Evolutionary conservation across 2,329 filamentous ascomycete species (phyloP).

Genomic region (Sarocladiaceae sp.): DNA sequence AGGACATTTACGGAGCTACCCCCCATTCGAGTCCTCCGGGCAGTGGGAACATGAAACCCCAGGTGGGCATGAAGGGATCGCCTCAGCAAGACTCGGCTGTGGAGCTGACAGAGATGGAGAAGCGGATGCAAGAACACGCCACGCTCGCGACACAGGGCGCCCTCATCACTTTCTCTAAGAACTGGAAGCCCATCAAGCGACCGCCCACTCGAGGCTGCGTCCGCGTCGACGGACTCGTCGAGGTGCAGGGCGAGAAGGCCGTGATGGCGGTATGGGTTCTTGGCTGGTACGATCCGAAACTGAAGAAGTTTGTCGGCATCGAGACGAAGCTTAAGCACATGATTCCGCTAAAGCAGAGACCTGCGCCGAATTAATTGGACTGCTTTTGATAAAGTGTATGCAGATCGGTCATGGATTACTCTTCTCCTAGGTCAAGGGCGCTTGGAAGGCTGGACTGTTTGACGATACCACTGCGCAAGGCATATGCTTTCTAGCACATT

Average conservation of each 20-base stretch:
- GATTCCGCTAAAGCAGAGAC: slow-evolving; percentile 32
- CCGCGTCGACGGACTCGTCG: slow-evolving; percentile 47
- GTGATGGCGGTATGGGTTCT: slow-evolving; percentile 44
- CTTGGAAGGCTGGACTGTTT: background rate
- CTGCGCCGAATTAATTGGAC: slow-evolving; percentile 14
- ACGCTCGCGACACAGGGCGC: slow-evolving; percentile 21
- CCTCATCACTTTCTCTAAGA: slow-evolving; percentile 31
- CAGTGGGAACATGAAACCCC: background rate
- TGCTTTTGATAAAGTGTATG: background rate
- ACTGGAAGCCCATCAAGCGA: slow-evolving; percentile 38
- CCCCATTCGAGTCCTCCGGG: background rate
- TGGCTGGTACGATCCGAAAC: slow-evolving; percentile 50
- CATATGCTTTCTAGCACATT: background rate
- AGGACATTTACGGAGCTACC: slow-evolving; percentile 1
- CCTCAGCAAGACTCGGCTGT: background rate
- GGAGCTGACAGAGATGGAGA: background rate
- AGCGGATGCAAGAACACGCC: slow-evolving; percentile 12
- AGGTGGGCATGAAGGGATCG: background rate
- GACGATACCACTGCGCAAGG: slow-evolving; percentile 6
- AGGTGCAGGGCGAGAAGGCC: slow-evolving; percentile 40
- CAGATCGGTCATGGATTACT: background rate
- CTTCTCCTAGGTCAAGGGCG: slow-evolving; percentile 7
- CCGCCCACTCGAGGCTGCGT: slow-evolving; percentile 46
- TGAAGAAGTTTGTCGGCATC: slow-evolving; percentile 34
- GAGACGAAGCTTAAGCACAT: slow-evolving; percentile 37